Conservation (phyloP, 345 rosid species). For the Eutrema yunnanense region DNA sequence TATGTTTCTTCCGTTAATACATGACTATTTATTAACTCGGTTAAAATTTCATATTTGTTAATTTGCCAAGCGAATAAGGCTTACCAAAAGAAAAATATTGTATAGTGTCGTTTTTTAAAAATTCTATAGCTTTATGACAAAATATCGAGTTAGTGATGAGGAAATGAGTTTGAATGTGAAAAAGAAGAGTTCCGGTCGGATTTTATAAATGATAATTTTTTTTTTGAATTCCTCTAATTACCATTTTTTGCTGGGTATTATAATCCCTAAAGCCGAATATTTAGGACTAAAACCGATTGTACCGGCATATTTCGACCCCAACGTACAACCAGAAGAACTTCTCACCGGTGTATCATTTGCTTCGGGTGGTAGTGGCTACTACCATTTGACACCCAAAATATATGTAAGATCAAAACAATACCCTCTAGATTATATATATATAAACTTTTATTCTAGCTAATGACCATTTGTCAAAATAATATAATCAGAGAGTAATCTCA, state of each 20-base stretch:
- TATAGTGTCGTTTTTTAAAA: too few relatives aligned
- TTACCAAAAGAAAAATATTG: not conserved
- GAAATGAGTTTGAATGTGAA: too few relatives aligned
- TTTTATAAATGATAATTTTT: not conserved
- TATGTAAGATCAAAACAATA: slow-evolving; percentile 22
- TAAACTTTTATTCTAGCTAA: not conserved
- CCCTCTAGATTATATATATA: not conserved
- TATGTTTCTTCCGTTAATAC: not conserved
- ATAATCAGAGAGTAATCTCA: slow-evolving; percentile 27
- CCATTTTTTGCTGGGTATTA: not conserved
- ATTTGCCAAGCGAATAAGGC: not conserved
- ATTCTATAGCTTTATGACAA: too few relatives aligned
- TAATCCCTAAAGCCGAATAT: slow-evolving; percentile 32
- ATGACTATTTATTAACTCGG: not conserved
- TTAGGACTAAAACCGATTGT: too few relatives aligned
- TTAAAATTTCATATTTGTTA: too few relatives aligned
- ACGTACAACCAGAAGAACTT: slow-evolving; percentile 25
- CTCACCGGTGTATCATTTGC: slow-evolving; percentile 59
- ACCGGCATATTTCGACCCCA: not conserved
- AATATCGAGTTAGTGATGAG: too few relatives aligned
- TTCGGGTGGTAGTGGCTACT: slow-evolving; percentile 56
- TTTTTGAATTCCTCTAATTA: not conserved
- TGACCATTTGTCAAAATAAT: not conserved
- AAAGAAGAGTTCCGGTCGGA: too few relatives aligned
- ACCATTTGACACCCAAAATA: slow-evolving; percentile 34